These are phyloP conservation scores for Hypsizygus marmoreus DNA, from an alignment of 768 basidiomycete genomes.

Conservation along the genomic window DNA sequence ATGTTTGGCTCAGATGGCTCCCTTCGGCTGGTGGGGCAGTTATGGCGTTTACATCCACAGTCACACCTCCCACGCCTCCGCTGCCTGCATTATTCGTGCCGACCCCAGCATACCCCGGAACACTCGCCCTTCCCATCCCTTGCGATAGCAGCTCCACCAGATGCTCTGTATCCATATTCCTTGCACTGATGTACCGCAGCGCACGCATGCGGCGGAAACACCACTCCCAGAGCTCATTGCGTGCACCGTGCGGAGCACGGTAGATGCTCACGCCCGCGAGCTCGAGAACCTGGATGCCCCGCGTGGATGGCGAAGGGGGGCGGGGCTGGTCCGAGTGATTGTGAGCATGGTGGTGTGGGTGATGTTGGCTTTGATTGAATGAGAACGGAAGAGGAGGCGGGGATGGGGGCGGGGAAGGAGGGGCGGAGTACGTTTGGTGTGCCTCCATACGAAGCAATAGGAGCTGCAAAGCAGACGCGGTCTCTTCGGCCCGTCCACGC, in stretches of 20 bases:
- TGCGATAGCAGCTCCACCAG: constrained; percentile 20
- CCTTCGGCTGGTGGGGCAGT: no score
- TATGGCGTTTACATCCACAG: no score
- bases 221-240: constrained; percentile 27
- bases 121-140: background rate
- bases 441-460: constrained; percentile 34
- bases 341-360: no score
- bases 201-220: constrained; percentile 30
- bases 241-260: constrained; percentile 4
- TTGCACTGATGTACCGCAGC: constrained; percentile 23
- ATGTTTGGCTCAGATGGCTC: no score
- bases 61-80: background rate
- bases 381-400: no score
- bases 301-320: background rate
- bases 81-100: background rate
- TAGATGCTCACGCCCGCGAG: constrained; percentile 23
- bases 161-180: constrained; percentile 20
- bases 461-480: constrained; percentile 25
- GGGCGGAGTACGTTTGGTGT: no score
- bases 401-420: background rate
- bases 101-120: background rate
- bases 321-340: constrained; percentile 12
- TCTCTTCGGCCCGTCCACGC: constrained; percentile 26
- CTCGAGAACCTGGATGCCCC: constrained; percentile 22
- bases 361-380: no score